These are phyloP conservation scores for Monilinia fructicola DNA, from an alignment of 2,329 filamentous ascomycete species.

Conservation along the genomic window DNA sequence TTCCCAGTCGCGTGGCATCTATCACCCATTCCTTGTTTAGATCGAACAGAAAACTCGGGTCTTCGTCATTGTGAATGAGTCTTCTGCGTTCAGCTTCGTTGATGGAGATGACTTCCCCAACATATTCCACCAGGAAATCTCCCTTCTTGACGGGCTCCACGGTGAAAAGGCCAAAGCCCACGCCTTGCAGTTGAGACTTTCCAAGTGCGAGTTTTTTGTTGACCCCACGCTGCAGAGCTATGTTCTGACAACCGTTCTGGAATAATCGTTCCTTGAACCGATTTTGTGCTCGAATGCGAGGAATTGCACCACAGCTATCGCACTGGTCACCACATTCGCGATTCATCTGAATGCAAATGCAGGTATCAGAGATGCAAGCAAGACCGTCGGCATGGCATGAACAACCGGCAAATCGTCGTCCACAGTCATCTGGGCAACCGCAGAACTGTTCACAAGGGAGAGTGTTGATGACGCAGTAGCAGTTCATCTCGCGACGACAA, in stretches of 20 bases:
- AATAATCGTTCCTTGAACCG: slow-evolving; percentile 58
- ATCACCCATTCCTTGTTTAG: slow-evolving; percentile 54
- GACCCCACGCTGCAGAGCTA: slow-evolving; percentile 65
- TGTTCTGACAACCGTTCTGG: slow-evolving; percentile 67
- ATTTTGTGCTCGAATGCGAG: slow-evolving; percentile 69
- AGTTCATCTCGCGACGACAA: slow-evolving; percentile 54
- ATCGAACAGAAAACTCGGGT: slow-evolving; percentile 51
- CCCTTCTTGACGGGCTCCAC: slow-evolving; percentile 48
- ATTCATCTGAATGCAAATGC: slow-evolving; percentile 70
- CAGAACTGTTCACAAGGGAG: slow-evolving; percentile 75
- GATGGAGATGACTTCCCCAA: slow-evolving; percentile 65
- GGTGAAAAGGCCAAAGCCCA: slow-evolving; percentile 74
- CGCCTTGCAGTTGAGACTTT: slow-evolving; percentile 63
- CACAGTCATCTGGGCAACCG: slow-evolving; percentile 60
- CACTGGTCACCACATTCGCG: slow-evolving; percentile 82
- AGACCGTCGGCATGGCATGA: slow-evolving; percentile 62
- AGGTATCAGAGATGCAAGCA: slow-evolving; percentile 59
- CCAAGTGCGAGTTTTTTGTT: slow-evolving; percentile 67
- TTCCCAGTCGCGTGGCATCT: slow-evolving; percentile 74
- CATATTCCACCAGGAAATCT: slow-evolving; percentile 80
- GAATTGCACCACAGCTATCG: slow-evolving; percentile 64
- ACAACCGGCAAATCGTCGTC: slow-evolving; percentile 65
- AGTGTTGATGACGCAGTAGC: slow-evolving; percentile 60
- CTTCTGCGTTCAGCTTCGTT: slow-evolving; percentile 38
- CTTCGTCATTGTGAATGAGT: slow-evolving; percentile 42